A percentile compares a stretch with the other conserved stretches of the same genome.
Evolutionary conservation across 2,329 filamentous ascomycete genomes (phyloP).

Genomic region (Pseudocercospora fuligena): DNA sequence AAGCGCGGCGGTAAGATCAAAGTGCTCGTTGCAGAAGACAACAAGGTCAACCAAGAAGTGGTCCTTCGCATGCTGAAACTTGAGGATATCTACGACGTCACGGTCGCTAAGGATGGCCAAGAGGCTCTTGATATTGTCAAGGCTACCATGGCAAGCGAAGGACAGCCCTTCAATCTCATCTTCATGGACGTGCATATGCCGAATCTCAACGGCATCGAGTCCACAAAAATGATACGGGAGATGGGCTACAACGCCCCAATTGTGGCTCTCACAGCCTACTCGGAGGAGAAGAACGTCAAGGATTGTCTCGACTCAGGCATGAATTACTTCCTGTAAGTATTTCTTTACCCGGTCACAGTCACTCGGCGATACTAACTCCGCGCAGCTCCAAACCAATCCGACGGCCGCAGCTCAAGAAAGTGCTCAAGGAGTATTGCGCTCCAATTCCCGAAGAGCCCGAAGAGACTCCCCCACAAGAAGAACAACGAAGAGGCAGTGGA

Average conservation of each 20-base stretch:
- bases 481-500: constrained; percentile 15
- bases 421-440: constrained; percentile 74
- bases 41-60: constrained; percentile 67
- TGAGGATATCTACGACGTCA: constrained; percentile 83
- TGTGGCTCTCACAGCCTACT: constrained; percentile 89
- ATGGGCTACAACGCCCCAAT: constrained; percentile 90
- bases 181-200: constrained; percentile 60
- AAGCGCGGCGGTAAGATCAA: constrained; percentile 67
- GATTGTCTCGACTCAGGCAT: constrained; percentile 80
- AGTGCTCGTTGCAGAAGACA: constrained; percentile 85
- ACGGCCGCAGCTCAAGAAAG: constrained; percentile 80
- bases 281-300: constrained; percentile 77
- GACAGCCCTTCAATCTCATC: constrained; percentile 77
- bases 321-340: constrained; percentile 75
- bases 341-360: not conserved
- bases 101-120: constrained; percentile 67
- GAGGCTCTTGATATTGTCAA: constrained; percentile 88
- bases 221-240: constrained; percentile 80
- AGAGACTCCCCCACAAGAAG: constrained; percentile 14
- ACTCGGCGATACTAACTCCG: not conserved
- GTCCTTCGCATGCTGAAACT: constrained; percentile 70
- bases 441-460: constrained; percentile 31
- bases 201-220: constrained; percentile 86
- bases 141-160: constrained; percentile 70
- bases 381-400: constrained; percentile 66